phyloP scores from a whole-genome alignment of 768 basidiomycete genomes.

The Lyophyllum shimeji region DNA sequence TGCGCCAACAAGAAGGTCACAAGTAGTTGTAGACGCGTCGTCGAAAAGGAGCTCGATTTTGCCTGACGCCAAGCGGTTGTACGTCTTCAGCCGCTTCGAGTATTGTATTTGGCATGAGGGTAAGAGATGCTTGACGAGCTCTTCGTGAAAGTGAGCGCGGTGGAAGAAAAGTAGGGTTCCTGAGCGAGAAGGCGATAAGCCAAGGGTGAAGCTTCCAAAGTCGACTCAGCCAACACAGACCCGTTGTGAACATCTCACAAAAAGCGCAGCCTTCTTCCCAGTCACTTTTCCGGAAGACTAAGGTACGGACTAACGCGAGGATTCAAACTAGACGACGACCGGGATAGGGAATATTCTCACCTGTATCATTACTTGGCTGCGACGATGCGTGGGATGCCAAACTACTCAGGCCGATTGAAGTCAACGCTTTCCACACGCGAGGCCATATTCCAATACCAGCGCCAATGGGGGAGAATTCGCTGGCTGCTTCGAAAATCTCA shows the following conservation, averaged over 20 bases:
- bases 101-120: slow-evolving; percentile 33
- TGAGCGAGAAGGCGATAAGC: neutral
- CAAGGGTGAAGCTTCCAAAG: neutral
- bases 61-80: slow-evolving; percentile 24
- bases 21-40: slow-evolving; percentile 44
- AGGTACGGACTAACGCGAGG: slow-evolving; percentile 17
- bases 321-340: neutral
- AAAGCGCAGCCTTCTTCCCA: slow-evolving; percentile 25
- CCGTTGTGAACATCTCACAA: slow-evolving; percentile 25
- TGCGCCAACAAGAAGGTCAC: slow-evolving; percentile 47
- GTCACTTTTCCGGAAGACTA: slow-evolving; percentile 33
- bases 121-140: slow-evolving; percentile 39
- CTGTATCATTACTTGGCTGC: slow-evolving; percentile 12
- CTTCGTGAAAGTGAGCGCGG: slow-evolving; percentile 48
- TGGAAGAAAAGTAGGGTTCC: slow-evolving; percentile 37
- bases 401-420: slow-evolving; percentile 35
- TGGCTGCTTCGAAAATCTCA: slow-evolving; percentile 17
- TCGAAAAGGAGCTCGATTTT: slow-evolving; percentile 35
- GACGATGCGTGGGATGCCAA: slow-evolving; percentile 19
- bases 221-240: slow-evolving; percentile 9
- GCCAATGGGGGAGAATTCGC: slow-evolving; percentile 16
- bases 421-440: slow-evolving; percentile 38
- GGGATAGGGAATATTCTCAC: neutral
- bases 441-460: slow-evolving; percentile 23
- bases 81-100: slow-evolving; percentile 43